A percentile compares a stretch with the other conserved stretches of the same genome.
phyloP scores from a whole-genome alignment of 805 yeast species.

The Debaryomyces maramus region DNA sequence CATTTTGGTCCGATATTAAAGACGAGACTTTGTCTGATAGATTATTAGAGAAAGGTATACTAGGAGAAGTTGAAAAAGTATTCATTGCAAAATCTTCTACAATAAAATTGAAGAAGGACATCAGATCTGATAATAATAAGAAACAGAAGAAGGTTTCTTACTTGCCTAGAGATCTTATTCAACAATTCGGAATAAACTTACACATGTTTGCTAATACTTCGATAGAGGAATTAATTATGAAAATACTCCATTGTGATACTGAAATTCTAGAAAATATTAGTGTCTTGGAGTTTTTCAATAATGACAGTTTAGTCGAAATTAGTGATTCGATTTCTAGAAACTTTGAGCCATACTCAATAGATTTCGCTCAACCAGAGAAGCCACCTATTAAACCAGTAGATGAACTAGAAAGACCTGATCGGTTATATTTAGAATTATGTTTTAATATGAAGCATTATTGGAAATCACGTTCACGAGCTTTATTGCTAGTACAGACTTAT shows the following conservation, averaged over 20 bases:
- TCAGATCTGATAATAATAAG: conserved; percentile 13
- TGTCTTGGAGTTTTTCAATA: conserved; percentile 80
- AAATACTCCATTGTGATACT: conserved; percentile 71
- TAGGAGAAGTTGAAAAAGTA: conserved; percentile 78
- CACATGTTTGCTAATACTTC: conserved; percentile 67
- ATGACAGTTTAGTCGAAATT: conserved; percentile 72
- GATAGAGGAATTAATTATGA: conserved; percentile 66
- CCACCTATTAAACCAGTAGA: conserved; percentile 62
- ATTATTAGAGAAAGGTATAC: conserved; percentile 72
- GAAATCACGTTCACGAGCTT: conserved; percentile 86
- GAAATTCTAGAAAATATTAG: conserved; percentile 69
- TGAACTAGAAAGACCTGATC: conserved; percentile 84
- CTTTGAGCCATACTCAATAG: conserved; percentile 77
- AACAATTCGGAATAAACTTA: conserved; percentile 91
- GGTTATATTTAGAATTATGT: conserved; percentile 77
- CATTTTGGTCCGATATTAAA: conserved; percentile 79
- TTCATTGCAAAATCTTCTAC: conserved; percentile 77
- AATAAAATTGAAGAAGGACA: conserved; percentile 25
- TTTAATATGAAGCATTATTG: conserved; percentile 86
- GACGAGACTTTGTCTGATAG: conserved; percentile 60
- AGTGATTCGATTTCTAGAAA: conserved; percentile 69
- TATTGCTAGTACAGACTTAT: conserved; percentile 65
- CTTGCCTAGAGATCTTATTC: conserved; percentile 82
- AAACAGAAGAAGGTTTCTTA: conserved; percentile 56
- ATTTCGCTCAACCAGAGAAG: conserved; percentile 52